A percentile compares a stretch with the other conserved stretches of the same genome.
Conservation (phyloP, 805 yeast species). For the Metschnikowia proteae region DNA sequence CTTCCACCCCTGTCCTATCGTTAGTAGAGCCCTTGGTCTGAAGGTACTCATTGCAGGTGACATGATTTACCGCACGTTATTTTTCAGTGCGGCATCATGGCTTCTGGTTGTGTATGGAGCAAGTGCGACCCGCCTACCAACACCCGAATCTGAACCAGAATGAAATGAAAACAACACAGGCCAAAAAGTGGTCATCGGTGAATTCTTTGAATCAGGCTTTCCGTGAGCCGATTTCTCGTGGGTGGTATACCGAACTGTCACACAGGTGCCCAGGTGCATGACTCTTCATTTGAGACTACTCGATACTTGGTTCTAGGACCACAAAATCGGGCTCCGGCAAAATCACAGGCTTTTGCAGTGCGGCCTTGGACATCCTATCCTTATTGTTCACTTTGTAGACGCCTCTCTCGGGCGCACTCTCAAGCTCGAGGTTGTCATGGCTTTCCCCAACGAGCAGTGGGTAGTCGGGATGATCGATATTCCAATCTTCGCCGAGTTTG, state of each 20-base stretch:
- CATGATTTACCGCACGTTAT: not conserved
- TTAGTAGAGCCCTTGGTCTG: not conserved
- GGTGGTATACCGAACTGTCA: no score
- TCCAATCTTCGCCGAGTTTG: conserved; percentile 31
- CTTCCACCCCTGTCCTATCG: not conserved
- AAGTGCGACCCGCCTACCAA: not conserved
- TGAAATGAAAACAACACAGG: no score
- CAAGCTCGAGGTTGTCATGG: conserved; percentile 8
- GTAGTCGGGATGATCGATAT: conserved; percentile 29
- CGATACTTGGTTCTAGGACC: conserved; percentile 14
- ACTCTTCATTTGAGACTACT: not conserved
- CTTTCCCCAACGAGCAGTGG: conserved; percentile 13
- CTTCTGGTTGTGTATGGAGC: not conserved
- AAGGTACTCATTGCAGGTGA: not conserved
- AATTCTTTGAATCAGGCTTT: no score
- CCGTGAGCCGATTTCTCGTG: no score
- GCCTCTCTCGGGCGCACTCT: not conserved
- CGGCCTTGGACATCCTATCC: not conserved
- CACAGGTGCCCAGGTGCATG: no score
- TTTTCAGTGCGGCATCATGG: conserved; percentile 5
- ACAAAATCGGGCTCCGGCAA: conserved; percentile 15
- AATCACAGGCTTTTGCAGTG: not conserved
- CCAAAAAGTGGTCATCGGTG: no score
- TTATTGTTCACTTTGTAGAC: not conserved
- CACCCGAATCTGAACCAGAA: not conserved